These are phyloP conservation scores for Camellia japonica DNA, from an alignment of 148 eudicot genomes.

Conservation along the genomic window DNA sequence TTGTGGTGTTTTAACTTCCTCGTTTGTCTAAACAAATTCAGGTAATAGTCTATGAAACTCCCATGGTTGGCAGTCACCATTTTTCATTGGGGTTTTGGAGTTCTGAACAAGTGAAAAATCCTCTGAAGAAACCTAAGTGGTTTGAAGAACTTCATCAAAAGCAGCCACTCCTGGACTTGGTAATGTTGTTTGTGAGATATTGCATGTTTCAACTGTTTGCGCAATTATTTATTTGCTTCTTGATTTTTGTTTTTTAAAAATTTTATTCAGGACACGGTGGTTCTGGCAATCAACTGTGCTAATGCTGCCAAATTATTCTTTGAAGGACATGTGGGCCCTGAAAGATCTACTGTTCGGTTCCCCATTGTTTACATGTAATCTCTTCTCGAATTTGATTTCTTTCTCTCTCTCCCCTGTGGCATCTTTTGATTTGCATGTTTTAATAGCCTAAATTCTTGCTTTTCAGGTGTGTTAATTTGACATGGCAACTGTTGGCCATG, in stretches of 20 bases:
- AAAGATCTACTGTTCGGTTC: slow-evolving; percentile 22
- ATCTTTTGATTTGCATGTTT: slow-evolving; percentile 9
- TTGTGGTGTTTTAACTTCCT: slow-evolving; percentile 19
- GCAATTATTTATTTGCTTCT: slow-evolving; percentile 10
- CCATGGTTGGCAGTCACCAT: slow-evolving; percentile 79
- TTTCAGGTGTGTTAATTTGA: slow-evolving; percentile 48
- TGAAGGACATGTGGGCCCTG: slow-evolving; percentile 31
- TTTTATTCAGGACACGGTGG: slow-evolving; percentile 52
- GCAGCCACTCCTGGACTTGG: slow-evolving; percentile 64
- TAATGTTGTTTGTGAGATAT: slow-evolving; percentile 26
- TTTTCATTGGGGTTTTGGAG: slow-evolving; percentile 43
- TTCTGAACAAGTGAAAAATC: slow-evolving; percentile 30
- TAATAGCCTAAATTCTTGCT: slow-evolving; percentile 23
- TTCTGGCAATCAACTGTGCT: slow-evolving; percentile 73
- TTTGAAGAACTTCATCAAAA: slow-evolving; percentile 55
- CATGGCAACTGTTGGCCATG: slow-evolving; percentile 52
- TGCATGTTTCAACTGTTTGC: background rate
- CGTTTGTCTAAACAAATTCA: slow-evolving; percentile 35
- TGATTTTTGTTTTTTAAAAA: background rate
- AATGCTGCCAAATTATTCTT: slow-evolving; percentile 53
- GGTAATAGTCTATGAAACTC: slow-evolving; percentile 81
- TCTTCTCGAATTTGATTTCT: slow-evolving; percentile 16
- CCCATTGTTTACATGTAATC: slow-evolving; percentile 45
- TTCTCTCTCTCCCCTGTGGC: background rate
- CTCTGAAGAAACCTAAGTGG: slow-evolving; percentile 69